A percentile compares a stretch with the other conserved stretches of the same genome.
Evolutionary conservation across 2,329 filamentous ascomycete species (phyloP).

Genomic region (Ceratocystis albifundus): DNA sequence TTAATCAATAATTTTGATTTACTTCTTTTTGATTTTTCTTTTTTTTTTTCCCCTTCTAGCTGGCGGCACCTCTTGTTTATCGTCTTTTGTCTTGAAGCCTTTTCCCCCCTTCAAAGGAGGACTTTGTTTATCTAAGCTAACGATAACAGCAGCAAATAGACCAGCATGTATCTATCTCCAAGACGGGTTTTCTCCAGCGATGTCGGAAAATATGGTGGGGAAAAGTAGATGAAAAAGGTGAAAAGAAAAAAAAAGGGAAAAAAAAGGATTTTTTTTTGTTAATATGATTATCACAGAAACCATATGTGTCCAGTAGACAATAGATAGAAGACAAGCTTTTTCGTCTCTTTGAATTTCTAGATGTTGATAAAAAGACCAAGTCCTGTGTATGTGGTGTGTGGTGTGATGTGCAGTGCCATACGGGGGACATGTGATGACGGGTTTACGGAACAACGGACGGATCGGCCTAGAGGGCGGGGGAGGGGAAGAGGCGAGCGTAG

Average conservation of each 20-base stretch:
- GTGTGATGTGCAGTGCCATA: too few relatives aligned
- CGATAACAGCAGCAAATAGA: slow-evolving; percentile 5
- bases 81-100: neutral
- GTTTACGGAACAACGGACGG: too few relatives aligned
- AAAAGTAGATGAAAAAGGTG: neutral
- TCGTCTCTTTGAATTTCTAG: too few relatives aligned
- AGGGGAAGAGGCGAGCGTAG: too few relatives aligned
- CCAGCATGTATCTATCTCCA: neutral
- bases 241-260: neutral
- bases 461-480: too few relatives aligned
- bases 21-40: neutral
- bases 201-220: slow-evolving; percentile 10
- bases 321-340: too few relatives aligned
- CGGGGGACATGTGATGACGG: too few relatives aligned
- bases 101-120: neutral
- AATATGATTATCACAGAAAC: neutral
- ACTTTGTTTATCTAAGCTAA: neutral
- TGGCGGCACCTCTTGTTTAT: too few relatives aligned
- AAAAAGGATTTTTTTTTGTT: neutral
- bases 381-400: too few relatives aligned
- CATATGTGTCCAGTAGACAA: neutral
- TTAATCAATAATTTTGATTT: neutral
- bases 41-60: neutral
- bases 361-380: too few relatives aligned
- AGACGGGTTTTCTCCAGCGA: slow-evolving; percentile 8